Base-by-base conservation (phyloP, 2,329 filamentous ascomycete genomes). In the Neonectria magnoliae region DNA sequence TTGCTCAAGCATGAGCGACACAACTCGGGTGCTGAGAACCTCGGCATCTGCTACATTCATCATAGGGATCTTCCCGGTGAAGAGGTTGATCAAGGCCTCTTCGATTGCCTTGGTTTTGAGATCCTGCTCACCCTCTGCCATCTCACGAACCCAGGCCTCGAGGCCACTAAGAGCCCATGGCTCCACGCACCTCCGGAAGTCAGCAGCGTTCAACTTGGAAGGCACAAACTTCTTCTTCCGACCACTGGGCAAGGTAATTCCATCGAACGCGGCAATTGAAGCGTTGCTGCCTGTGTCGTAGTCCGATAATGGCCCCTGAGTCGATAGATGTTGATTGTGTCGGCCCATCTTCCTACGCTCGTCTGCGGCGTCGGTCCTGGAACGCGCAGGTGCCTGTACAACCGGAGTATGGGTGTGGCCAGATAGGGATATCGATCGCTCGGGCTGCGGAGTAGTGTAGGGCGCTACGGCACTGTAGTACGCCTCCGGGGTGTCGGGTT, bases 41-140 rank as follows among this genome's bases (percentile, higher is more conserved):
- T 99, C 96, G 0, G 96, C 96, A 82, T 99, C 97, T 6, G 95
- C 94, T 45, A 96, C 95, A 73, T 99, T 98, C 93, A 99, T 98
- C 0, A 94, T 99, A 0, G 96, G 94, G 1, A 99, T 94, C 79
- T 98, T 98, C 80, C 93, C 88, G 2, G 93, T 97, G 77, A 99
- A 98, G 7, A 99, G 83, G 31, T 90, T 92, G 45, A 97, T 90
- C 45, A 99, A 85, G 2, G 93, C 94, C 71, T 98, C 94, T 63
- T 93, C 91, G 56, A 99, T 90, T 2, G 92, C 90, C 74, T 93
- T 92, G 75, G 92, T 88, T 76, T 92, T 94, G 51, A 99, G 82
- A 78, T 99, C 94, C 11, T 91, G 89, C 75, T 98, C 95, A 42
- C 95, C 94, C 71, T 98, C 94, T 11, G 93, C 93, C 87, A 98